Evolutionary conservation across 306 rosid genomes (phyloP), one percentile per base, ranked within the genome.

Genomic region (Herpetospermum pedunculosum): DNA sequence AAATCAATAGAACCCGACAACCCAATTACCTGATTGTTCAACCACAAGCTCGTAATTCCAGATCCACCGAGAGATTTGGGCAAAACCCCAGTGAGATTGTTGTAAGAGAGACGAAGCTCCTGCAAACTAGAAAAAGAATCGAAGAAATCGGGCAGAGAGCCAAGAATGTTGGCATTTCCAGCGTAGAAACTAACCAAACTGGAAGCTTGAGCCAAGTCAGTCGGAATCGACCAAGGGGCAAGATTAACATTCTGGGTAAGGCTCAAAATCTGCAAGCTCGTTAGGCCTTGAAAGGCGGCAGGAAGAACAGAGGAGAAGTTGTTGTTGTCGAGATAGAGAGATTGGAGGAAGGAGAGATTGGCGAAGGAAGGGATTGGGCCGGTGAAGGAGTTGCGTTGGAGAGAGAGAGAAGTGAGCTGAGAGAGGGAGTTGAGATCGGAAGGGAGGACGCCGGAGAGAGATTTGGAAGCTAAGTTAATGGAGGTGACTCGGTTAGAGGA

Each of bases 291-390:
- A 75, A 92, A 84, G 74, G 82, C 84, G 3, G 65, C 82, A 0
- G 67, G 0, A 0, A 90, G 80, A 0, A 88, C 32, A 48, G 92
- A 87, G 72, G 91, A 72, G 87, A 92, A 88, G 48, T 88, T 87
- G 75, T 92, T 92, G 49, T 6, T 8, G 78, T 80, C 88, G 0
- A 90, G 84, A 30, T 12, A 70, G 1, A 87, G 48, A 1, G 18
- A 13, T 60, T 79, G 35, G 63, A 92, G 98, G 1, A 1, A 11
- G 0, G 85, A 4, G 67, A 92, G 92, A 47, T 82, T 80, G 21
- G 96, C 84, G 8, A 93, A 76, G 6, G 94, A 78, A 5, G 98
- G 97, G 4, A 93, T n/a, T 0, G 90, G 18, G 0, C 97, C 97
- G 3, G 76, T 26, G 53, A 93, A 77, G 7, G 81, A 1, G 78